These are phyloP conservation scores for Populus hybrid DNA, from an alignment of 441 rosid species.

Conservation along the genomic window DNA sequence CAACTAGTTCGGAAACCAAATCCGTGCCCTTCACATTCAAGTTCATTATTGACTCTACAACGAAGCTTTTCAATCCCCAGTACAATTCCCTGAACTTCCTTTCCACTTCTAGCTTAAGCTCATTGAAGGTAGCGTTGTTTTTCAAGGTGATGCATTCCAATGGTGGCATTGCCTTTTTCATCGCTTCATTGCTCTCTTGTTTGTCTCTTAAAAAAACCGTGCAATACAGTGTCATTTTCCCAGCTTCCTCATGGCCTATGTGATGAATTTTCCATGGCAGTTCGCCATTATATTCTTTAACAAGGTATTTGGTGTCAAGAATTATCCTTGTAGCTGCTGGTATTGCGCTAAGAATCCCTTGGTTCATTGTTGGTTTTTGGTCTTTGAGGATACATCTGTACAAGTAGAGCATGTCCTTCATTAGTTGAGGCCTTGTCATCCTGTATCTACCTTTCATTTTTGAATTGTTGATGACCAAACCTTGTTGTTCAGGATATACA, in stretches of 20 bases:
- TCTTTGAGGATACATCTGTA: conserved; percentile 57
- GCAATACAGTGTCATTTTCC: conserved; percentile 55
- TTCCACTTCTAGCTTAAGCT: conserved; percentile 60
- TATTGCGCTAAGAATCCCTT: conserved; percentile 45
- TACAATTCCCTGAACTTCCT: conserved; percentile 62
- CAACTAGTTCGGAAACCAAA: conserved; percentile 36
- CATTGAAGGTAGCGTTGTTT: conserved; percentile 56
- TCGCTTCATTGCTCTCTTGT: conserved; percentile 19
- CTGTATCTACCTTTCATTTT: conserved; percentile 39
- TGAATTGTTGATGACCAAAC: conserved; percentile 31
- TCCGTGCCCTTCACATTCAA: conserved; percentile 36
- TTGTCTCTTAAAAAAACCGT: conserved; percentile 37
- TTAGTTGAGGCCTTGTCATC: conserved; percentile 58
- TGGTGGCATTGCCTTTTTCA: conserved; percentile 36
- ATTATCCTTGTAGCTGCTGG: conserved; percentile 57
- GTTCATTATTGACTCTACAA: conserved; percentile 39
- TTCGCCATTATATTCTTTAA: conserved; percentile 53
- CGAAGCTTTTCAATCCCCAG: conserved; percentile 61
- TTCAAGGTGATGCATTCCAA: conserved; percentile 56
- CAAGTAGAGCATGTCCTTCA: conserved; percentile 58
- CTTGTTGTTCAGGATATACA: conserved; percentile 39
- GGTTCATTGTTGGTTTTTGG: conserved; percentile 36
- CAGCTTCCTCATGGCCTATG: conserved; percentile 25
- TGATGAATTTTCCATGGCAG: conserved; percentile 24
- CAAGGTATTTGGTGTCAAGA: conserved; percentile 64